Percentiles rank a stretch among this genome's conserved stretches.
Evolutionary conservation across 345 rosid species (phyloP).

Genomic region (Crucihimalaya himalaica): DNA sequence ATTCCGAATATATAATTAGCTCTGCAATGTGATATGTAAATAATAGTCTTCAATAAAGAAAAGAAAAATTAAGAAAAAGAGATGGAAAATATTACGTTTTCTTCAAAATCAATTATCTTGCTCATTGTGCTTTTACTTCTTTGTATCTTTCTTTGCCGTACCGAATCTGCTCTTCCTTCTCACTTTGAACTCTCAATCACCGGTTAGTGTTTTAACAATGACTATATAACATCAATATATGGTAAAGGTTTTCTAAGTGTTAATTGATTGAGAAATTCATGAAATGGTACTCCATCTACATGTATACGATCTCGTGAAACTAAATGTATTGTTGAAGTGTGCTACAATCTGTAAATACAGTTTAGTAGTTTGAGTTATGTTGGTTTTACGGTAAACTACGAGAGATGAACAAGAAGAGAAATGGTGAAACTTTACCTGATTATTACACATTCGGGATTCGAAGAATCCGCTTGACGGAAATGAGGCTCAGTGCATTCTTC

Average conservation of each 20-base stretch:
- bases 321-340: no score
- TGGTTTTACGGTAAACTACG: no score
- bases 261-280: not conserved
- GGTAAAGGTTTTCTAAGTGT: not conserved
- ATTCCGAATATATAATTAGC: not conserved
- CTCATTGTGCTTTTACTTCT: conserved; percentile 10
- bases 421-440: no score
- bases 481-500: no score
- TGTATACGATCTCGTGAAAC: not conserved
- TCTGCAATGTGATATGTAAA: not conserved
- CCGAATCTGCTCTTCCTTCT: conserved; percentile 3
- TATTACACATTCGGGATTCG: no score
- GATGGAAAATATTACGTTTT: not conserved
- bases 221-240: not conserved
- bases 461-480: no score
- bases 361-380: no score
- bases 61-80: not conserved
- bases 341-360: no score
- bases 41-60: not conserved
- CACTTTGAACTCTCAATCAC: not conserved
- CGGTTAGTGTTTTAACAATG: conserved; percentile 10
- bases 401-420: no score
- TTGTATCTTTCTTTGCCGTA: not conserved
- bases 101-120: no score
- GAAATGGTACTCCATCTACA: not conserved